phyloP scores from a whole-genome alignment of 2,329 filamentous ascomycete species.

The Botrytis paeoniae region DNA sequence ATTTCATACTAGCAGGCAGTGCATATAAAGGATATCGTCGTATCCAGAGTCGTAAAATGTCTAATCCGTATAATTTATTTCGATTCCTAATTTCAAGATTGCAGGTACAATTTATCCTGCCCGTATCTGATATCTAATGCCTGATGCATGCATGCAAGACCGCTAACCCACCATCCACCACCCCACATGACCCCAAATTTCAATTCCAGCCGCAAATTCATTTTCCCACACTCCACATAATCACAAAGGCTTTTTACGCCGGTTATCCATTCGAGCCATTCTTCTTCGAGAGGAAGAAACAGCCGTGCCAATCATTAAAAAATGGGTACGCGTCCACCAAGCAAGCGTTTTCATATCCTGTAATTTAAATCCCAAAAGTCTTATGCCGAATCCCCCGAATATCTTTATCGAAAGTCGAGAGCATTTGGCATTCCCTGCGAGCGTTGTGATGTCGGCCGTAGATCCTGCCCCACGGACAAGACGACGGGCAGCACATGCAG shows the following conservation, averaged over 20 bases:
- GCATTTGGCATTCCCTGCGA: neutral
- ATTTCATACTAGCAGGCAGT: neutral
- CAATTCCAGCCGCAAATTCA: neutral
- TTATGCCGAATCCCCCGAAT: neutral
- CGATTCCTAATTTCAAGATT: neutral
- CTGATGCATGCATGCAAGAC: neutral
- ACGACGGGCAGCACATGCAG: constrained; percentile 34
- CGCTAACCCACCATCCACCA: neutral
- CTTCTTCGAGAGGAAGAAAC: neutral
- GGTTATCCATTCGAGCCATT: too few relatives aligned
- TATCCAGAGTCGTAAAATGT: neutral
- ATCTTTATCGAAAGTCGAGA: neutral
- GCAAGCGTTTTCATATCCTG: neutral
- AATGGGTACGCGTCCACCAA: neutral
- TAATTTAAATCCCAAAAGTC: neutral
- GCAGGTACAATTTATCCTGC: neutral
- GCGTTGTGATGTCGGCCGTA: constrained; percentile 10
- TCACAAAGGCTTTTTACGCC: neutral
- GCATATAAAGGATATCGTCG: neutral
- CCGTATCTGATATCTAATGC: neutral
- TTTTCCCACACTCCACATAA: neutral
- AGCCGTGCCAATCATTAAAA: neutral
- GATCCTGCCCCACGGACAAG: constrained; percentile 10
- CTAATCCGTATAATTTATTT: neutral
- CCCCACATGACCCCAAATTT: neutral